Conservation (phyloP, 2,329 filamentous ascomycete genomes). For the Bipolaris zeicola region DNA sequence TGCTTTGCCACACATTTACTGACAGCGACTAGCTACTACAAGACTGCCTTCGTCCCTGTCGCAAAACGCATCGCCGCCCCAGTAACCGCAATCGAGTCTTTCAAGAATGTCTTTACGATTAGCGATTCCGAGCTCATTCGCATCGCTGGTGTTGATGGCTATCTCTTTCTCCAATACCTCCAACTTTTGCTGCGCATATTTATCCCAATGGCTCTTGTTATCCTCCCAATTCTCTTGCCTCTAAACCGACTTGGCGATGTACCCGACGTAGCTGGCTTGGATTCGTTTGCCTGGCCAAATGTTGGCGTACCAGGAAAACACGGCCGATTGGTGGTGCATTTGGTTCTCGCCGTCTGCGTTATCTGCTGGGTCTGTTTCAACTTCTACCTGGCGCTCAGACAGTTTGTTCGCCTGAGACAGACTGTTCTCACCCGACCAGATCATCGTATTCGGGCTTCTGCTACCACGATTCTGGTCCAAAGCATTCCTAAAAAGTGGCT, state of each 20-base stretch:
- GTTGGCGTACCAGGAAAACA: conserved; percentile 67
- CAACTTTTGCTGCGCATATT: conserved; percentile 90
- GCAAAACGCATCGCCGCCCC: conserved; percentile 44
- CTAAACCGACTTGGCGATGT: conserved; percentile 77
- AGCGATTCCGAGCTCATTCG: conserved; percentile 86
- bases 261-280: conserved; percentile 61
- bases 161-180: conserved; percentile 94
- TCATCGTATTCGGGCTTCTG: conserved; percentile 89
- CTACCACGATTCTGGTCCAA: conserved; percentile 92
- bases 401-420: conserved; percentile 92
- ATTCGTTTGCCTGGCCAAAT: conserved; percentile 87
- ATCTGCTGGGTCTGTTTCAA: conserved; percentile 85
- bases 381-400: conserved; percentile 81
- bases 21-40: conserved; percentile 42
- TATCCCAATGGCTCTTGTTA: conserved; percentile 75
- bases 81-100: conserved; percentile 44
- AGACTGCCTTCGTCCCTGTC: conserved; percentile 46
- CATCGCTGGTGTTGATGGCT: conserved; percentile 94
- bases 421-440: conserved; percentile 94
- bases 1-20: conserved; percentile 13
- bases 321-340: conserved; percentile 79
- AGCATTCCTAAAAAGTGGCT: conserved; percentile 92
- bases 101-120: conserved; percentile 64
- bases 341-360: conserved; percentile 77
- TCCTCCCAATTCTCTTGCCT: conserved; percentile 84